Conservation (phyloP, 1,284 basidiomycete genomes). For the Meripilus lineatus region DNA sequence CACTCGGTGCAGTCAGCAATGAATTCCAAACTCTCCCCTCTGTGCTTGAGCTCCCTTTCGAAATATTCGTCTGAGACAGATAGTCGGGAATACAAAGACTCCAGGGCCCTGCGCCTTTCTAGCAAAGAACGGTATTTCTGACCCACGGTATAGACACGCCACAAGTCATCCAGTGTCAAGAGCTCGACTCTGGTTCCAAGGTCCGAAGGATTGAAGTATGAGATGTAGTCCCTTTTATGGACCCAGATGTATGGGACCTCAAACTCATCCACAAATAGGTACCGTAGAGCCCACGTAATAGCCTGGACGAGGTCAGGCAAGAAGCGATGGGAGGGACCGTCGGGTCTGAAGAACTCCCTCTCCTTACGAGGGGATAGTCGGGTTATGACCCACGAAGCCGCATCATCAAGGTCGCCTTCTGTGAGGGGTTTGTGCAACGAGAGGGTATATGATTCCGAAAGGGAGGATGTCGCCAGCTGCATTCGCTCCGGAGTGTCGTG, state of each 20-base stretch:
- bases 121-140: conserved; percentile 83
- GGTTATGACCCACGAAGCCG: conserved; percentile 86
- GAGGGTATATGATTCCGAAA: conserved; percentile 66
- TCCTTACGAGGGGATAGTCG: conserved; percentile 80
- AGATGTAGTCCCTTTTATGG: conserved; percentile 89
- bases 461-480: conserved; percentile 87
- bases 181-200: conserved; percentile 57
- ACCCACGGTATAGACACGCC: conserved; percentile 83
- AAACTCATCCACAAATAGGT: conserved; percentile 83
- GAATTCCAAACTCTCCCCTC: conserved; percentile 78
- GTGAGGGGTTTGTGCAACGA: conserved; percentile 64
- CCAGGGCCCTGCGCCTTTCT: conserved; percentile 65
- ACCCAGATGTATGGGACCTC: conserved; percentile 96
- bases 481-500: conserved; percentile 95
- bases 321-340: conserved; percentile 55
- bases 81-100: conserved; percentile 61
- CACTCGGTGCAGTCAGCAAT: conserved; percentile 92
- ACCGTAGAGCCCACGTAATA: conserved; percentile 77
- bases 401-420: conserved; percentile 72
- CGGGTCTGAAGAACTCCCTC: conserved; percentile 65
- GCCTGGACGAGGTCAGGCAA: conserved; percentile 73
- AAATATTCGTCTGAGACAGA: conserved; percentile 69
- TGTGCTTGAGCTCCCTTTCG: conserved; percentile 56
- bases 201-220: conserved; percentile 65
- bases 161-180: conserved; percentile 76